Conservation (phyloP, 108 stramenopile species). For the Poteriospumella lacustris region DNA sequence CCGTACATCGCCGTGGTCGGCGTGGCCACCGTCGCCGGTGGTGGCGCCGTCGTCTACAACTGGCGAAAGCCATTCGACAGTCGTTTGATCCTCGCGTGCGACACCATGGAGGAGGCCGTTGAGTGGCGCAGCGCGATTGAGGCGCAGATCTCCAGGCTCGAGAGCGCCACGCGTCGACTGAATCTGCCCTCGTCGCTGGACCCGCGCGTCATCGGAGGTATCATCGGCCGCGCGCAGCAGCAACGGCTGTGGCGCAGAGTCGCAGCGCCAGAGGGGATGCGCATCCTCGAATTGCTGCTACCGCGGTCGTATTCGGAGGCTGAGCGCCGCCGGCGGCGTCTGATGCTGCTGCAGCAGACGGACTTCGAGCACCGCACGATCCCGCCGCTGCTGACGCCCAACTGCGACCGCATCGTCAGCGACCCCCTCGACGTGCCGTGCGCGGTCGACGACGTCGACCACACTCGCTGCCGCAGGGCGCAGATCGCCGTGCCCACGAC, state of each 20-base stretch:
- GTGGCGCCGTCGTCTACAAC: not conserved
- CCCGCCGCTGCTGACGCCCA: too few relatives aligned
- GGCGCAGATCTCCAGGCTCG: not conserved
- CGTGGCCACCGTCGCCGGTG: slow-evolving; percentile 1
- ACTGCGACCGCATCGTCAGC: too few relatives aligned
- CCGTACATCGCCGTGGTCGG: slow-evolving; percentile 26
- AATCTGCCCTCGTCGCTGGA: not conserved
- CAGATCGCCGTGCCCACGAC: not conserved
- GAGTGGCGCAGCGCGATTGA: slow-evolving; percentile 8
- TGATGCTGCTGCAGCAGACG: too few relatives aligned
- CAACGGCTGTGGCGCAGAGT: not conserved
- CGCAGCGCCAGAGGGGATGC: not conserved
- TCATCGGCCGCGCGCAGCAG: not conserved
- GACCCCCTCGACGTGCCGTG: too few relatives aligned
- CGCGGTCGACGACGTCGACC: too few relatives aligned
- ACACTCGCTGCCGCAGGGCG: slow-evolving; percentile 6
- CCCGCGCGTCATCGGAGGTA: not conserved
- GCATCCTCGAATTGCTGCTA: slow-evolving; percentile 11
- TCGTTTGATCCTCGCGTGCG: slow-evolving; percentile 17
- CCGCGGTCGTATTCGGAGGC: too few relatives aligned
- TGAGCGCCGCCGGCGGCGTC: too few relatives aligned
- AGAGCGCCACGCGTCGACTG: not conserved
- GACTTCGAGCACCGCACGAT: too few relatives aligned
- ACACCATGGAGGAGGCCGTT: slow-evolving; percentile 1
- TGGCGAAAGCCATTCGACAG: not conserved